Evolutionary conservation across 257 asterid species (phyloP).

Genomic region (Euphrasia confusa): DNA sequence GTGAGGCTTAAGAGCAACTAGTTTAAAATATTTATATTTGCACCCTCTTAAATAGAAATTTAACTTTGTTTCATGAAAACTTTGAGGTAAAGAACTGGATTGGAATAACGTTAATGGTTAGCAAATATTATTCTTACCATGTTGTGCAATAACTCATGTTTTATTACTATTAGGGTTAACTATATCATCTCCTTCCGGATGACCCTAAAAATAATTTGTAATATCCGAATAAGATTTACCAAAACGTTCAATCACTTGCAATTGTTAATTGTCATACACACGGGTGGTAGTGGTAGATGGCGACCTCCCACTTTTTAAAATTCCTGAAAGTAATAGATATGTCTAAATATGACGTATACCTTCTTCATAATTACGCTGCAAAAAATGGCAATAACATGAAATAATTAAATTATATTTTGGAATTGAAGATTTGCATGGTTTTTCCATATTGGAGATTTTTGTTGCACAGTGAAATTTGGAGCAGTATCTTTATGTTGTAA

Average conservation of each 20-base stretch:
- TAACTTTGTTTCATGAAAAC: not conserved
- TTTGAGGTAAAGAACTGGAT: no score
- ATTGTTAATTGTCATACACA: not conserved
- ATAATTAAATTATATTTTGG: not conserved
- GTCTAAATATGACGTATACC: not conserved
- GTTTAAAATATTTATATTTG: not conserved
- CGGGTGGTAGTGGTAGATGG: no score
- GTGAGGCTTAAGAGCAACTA: not conserved
- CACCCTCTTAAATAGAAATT: not conserved
- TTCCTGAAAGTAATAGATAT: not conserved
- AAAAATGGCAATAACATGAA: no score
- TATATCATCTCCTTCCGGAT: not conserved
- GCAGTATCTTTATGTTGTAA: not conserved
- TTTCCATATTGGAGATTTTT: conserved; percentile 7
- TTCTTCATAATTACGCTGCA: not conserved
- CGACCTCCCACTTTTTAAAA: no score
- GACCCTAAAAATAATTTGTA: not conserved
- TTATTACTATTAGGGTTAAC: not conserved
- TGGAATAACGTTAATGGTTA: no score
- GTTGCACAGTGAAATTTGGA: conserved; percentile 2
- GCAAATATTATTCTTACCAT: no score
- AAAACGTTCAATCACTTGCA: no score
- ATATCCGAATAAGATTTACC: not conserved
- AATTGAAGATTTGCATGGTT: conserved; percentile 9
- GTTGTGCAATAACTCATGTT: not conserved